A percentile compares a stretch with the other conserved stretches of the same genome.
These are phyloP conservation scores for Wickerhamomyces chambardii DNA, from an alignment of 805 yeast species.

Conservation along the genomic window DNA sequence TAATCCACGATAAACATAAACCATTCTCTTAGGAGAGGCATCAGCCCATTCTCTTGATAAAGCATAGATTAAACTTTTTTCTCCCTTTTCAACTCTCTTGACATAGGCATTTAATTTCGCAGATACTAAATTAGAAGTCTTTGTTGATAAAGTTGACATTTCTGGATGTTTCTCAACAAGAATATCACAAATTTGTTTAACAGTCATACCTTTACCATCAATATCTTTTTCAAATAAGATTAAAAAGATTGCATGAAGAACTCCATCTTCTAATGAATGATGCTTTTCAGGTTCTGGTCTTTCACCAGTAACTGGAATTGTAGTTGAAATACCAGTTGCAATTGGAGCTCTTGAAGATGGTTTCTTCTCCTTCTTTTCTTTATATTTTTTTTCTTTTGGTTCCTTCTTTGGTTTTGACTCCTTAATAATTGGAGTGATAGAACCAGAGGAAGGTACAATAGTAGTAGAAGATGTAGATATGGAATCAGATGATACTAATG, in stretches of 20 bases:
- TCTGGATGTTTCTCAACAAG: constrained; percentile 70
- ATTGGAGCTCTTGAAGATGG: constrained; percentile 16
- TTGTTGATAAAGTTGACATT: constrained; percentile 73
- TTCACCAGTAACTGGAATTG: constrained; percentile 74
- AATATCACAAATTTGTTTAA: constrained; percentile 76
- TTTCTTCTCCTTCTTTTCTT: constrained; percentile 13
- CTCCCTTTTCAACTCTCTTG: constrained; percentile 80
- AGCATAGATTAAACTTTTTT: constrained; percentile 61
- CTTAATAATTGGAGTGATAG: background rate
- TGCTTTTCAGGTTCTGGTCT: constrained; percentile 65
- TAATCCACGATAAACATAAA: constrained; percentile 74
- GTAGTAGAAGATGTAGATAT: constrained; percentile 1
- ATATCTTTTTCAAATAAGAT: constrained; percentile 64
- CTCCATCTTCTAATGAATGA: constrained; percentile 62
- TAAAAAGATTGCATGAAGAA: constrained; percentile 64
- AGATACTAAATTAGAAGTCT: constrained; percentile 71
- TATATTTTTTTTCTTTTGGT: constrained; percentile 10
- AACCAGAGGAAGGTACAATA: background rate
- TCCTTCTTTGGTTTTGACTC: constrained; percentile 2
- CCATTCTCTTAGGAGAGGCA: constrained; percentile 85
- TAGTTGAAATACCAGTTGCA: constrained; percentile 68
- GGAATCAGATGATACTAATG: background rate
- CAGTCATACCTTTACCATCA: constrained; percentile 78
- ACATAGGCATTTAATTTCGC: constrained; percentile 83
- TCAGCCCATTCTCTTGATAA: constrained; percentile 87